A percentile compares a stretch with the other conserved stretches of the same genome.
Conservation (phyloP, 176 grass and related monocot species). For the Hordeum marinum region DNA sequence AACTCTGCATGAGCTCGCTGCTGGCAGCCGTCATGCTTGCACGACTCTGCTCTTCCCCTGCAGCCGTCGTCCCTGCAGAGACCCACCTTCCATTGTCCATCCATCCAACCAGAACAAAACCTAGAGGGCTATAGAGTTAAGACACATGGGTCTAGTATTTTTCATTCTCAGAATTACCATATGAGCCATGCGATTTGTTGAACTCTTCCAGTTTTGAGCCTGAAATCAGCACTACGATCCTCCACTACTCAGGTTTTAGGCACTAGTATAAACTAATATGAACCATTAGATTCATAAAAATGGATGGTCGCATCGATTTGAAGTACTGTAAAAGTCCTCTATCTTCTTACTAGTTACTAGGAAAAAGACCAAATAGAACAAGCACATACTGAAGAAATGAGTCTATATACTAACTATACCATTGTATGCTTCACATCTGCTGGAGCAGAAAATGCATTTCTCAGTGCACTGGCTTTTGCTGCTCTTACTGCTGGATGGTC, state of each 20-base stretch:
- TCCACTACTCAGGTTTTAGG: background rate
- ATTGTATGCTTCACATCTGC: slow-evolving; percentile 19
- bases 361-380: background rate
- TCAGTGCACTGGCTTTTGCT: slow-evolving; percentile 42
- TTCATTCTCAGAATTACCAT: background rate
- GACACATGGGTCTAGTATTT: background rate
- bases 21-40: background rate
- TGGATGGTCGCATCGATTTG: background rate
- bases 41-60: background rate
- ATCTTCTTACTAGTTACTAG: slow-evolving; percentile 1
- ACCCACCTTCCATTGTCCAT: background rate
- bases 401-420: slow-evolving; percentile 24
- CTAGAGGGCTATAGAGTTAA: background rate
- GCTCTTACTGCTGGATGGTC: slow-evolving; percentile 54
- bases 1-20: background rate
- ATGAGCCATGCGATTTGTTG: background rate
- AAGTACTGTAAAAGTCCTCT: background rate
- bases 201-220: background rate
- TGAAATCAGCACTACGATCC: background rate
- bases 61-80: background rate
- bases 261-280: background rate
- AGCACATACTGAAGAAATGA: background rate
- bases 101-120: background rate
- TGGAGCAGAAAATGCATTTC: slow-evolving; percentile 36
- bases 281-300: background rate